Percentiles rank a stretch among this genome's conserved stretches.
Conservation (phyloP, 1,284 basidiomycete genomes). For the Boletellus deceptivus region DNA sequence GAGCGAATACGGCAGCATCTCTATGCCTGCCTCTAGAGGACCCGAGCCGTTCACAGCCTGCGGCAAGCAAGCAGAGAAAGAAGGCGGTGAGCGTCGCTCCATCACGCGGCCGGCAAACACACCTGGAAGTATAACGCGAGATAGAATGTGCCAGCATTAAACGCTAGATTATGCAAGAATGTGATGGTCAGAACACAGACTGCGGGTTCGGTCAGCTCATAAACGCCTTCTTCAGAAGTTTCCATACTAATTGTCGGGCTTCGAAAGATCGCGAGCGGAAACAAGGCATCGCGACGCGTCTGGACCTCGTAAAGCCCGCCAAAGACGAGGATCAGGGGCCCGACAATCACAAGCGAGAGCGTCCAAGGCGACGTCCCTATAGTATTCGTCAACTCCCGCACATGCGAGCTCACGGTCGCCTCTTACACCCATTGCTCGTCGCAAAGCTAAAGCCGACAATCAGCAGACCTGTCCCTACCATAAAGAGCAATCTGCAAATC, state of each 20-base stretch:
- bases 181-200: slow-evolving; percentile 64
- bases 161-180: slow-evolving; percentile 77
- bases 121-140: slow-evolving; percentile 79
- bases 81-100: neutral
- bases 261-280: slow-evolving; percentile 62
- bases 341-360: slow-evolving; percentile 55
- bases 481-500: slow-evolving; percentile 59
- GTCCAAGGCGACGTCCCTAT: slow-evolving; percentile 63
- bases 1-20: slow-evolving; percentile 76
- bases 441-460: slow-evolving; percentile 78
- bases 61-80: slow-evolving; percentile 9
- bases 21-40: slow-evolving; percentile 66
- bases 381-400: slow-evolving; percentile 14
- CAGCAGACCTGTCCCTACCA: slow-evolving; percentile 68
- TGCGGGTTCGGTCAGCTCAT: slow-evolving; percentile 33
- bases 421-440: slow-evolving; percentile 63
- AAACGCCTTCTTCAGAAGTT: slow-evolving; percentile 10
- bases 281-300: slow-evolving; percentile 66
- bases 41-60: slow-evolving; percentile 66
- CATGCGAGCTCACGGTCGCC: slow-evolving; percentile 8
- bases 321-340: slow-evolving; percentile 49
- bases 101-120: slow-evolving; percentile 14
- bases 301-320: slow-evolving; percentile 64
- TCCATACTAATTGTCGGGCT: slow-evolving; percentile 56
- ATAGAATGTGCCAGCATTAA: slow-evolving; percentile 80